These are phyloP conservation scores for Pneumocystis murina DNA, from an alignment of 1,139 yeast genomes.

Conservation along the genomic window DNA sequence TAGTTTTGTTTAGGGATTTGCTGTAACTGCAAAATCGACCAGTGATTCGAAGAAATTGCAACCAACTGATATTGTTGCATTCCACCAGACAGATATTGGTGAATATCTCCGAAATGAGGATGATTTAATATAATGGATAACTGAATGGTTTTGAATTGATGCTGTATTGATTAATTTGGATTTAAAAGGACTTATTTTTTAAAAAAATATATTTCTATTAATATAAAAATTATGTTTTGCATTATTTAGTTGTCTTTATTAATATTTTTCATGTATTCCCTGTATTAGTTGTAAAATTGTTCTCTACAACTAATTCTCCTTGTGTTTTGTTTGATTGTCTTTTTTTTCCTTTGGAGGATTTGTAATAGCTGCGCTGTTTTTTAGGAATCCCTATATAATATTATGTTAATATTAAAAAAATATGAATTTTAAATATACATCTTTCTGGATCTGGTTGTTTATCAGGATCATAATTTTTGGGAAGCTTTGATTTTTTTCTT, in stretches of 20 bases:
- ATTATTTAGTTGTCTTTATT: conserved; percentile 20
- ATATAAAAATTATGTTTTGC: conserved; percentile 22
- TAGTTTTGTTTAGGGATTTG: conserved; percentile 47
- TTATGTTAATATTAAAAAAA: not conserved
- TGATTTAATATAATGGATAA: conserved; percentile 41
- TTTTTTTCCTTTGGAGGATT: conserved; percentile 43
- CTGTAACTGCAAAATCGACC: conserved; percentile 89
- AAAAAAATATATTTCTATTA: not conserved
- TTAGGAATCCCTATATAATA: conserved; percentile 41
- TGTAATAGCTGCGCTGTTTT: conserved; percentile 71
- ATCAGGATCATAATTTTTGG: conserved; percentile 30
- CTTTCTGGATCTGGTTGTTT: conserved; percentile 50
- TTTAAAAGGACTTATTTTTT: not conserved
- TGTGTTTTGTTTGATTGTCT: conserved; percentile 42
- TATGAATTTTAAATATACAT: conserved; percentile 27
- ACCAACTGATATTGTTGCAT: conserved; percentile 89
- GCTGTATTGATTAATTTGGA: not conserved
- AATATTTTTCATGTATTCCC: conserved; percentile 5
- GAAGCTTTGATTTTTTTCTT: conserved; percentile 27
- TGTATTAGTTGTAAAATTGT: not conserved
- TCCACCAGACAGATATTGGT: conserved; percentile 95
- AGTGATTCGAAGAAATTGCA: conserved; percentile 72
- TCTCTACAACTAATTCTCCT: conserved; percentile 36
- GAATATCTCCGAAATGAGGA: conserved; percentile 97
- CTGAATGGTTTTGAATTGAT: conserved; percentile 33